phyloP scores from a whole-genome alignment of 225 moss, liverwort and hornwort species.

The Ulota crispa region DNA sequence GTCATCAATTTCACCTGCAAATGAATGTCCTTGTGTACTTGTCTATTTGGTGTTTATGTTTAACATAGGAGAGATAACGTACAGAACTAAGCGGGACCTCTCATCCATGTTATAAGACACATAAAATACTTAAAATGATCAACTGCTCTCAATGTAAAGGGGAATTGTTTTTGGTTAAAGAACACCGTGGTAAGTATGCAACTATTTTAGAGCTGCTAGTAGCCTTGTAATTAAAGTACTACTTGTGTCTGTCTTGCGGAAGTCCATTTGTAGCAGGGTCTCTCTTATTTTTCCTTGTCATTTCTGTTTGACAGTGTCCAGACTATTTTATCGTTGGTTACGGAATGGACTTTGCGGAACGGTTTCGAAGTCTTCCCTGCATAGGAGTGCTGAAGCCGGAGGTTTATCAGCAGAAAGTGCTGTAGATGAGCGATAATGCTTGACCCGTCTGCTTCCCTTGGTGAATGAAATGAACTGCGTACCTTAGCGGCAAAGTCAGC shows the following conservation, averaged over 20 bases:
- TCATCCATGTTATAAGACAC: neutral
- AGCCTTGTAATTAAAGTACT: neutral
- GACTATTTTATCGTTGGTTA: constrained; percentile 47
- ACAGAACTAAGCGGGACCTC: neutral
- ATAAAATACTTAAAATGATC: neutral
- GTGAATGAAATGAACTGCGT: neutral
- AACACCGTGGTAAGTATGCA: neutral
- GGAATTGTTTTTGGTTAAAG: neutral
- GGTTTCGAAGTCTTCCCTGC: constrained; percentile 47
- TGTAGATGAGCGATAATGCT: neutral
- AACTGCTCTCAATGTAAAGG: neutral
- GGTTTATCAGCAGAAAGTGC: constrained; percentile 33
- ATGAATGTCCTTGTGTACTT: neutral
- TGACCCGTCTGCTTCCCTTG: neutral
- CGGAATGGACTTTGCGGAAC: constrained; percentile 53
- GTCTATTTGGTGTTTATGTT: neutral
- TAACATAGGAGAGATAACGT: neutral
- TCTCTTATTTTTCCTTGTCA: neutral
- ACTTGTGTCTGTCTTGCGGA: neutral
- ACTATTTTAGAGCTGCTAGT: neutral
- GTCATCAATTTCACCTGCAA: constrained; percentile 7
- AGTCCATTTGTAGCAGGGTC: constrained; percentile 3
- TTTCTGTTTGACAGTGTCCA: constrained; percentile 36
- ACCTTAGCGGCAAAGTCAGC: neutral
- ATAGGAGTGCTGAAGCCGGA: constrained; percentile 52